Evolutionary conservation across 2,329 filamentous ascomycete genomes (phyloP).

Genomic region (Diaporthe velutina): DNA sequence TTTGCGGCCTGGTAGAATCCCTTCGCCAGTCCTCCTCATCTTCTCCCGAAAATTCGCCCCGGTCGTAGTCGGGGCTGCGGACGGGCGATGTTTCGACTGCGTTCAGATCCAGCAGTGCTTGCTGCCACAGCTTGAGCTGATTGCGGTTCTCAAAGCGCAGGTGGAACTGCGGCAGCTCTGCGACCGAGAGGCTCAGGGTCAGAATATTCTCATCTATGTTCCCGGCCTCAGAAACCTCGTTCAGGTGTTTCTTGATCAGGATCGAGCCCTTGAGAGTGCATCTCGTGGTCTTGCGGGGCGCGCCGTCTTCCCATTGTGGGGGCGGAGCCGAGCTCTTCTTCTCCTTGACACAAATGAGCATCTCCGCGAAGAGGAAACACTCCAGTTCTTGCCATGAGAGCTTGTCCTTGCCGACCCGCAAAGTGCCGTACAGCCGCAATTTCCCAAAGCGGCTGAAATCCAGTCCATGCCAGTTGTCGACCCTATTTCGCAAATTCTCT

Average conservation of each 20-base stretch:
- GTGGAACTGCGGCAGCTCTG: conserved; percentile 93
- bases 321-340: conserved; percentile 75
- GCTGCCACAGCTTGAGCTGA: conserved; percentile 91
- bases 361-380: conserved; percentile 96
- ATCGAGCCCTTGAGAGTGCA: conserved; percentile 98
- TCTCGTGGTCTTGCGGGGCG: conserved; percentile 74
- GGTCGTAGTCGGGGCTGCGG: conserved; percentile 82
- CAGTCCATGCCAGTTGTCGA: conserved; percentile 98
- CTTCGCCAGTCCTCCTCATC: conserved; percentile 92
- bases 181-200: conserved; percentile 90
- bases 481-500: conserved; percentile 84
- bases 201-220: conserved; percentile 83
- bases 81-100: conserved; percentile 73
- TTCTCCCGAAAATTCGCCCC: conserved; percentile 80
- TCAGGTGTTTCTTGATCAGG: conserved; percentile 96
- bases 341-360: conserved; percentile 99
- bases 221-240: conserved; percentile 82
- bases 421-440: conserved; percentile 86
- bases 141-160: conserved; percentile 87
- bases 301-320: conserved; percentile 74
- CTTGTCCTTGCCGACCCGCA: conserved; percentile 96
- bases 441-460: conserved; percentile 95
- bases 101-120: conserved; percentile 87
- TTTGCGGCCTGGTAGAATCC: conserved; percentile 64
- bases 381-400: conserved; percentile 98